These are phyloP conservation scores for Botrytis fragariae DNA, from an alignment of 2,329 filamentous ascomycete genomes.

Conservation along the genomic window DNA sequence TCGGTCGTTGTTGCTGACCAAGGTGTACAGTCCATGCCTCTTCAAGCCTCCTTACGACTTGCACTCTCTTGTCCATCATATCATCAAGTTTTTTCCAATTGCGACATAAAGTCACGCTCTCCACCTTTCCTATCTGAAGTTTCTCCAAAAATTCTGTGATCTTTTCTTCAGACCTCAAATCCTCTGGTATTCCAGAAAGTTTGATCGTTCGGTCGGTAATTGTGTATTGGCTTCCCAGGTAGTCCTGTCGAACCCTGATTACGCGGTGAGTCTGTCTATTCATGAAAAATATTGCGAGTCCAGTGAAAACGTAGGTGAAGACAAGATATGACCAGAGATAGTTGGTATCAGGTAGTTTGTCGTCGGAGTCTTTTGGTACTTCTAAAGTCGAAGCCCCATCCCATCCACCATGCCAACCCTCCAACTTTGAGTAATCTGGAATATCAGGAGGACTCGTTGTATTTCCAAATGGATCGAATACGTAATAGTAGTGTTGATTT, in stretches of 20 bases:
- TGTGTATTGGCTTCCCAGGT: conserved; percentile 90
- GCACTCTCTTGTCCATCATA: conserved; percentile 65
- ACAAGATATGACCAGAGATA: conserved; percentile 91
- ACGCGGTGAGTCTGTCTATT: conserved; percentile 80
- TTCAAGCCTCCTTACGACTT: conserved; percentile 70
- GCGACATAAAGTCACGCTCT: conserved; percentile 80
- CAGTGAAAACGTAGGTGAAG: conserved; percentile 93
- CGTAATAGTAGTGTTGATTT: conserved; percentile 62
- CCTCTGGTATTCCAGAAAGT: conserved; percentile 78
- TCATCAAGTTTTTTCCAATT: conserved; percentile 82
- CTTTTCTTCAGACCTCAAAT: conserved; percentile 75
- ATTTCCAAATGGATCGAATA: conserved; percentile 25
- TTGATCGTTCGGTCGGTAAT: conserved; percentile 93
- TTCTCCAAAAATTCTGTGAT: conserved; percentile 87
- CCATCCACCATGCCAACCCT: conserved; percentile 16
- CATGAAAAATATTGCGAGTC: conserved; percentile 77
- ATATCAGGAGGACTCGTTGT: conserved; percentile 37
- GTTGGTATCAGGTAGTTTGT: conserved; percentile 27
- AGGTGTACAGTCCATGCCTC: conserved; percentile 77
- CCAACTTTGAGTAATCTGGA: conserved; percentile 13
- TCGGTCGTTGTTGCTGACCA: conserved; percentile 44
- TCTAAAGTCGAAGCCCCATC: neutral
- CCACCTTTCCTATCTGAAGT: conserved; percentile 84
- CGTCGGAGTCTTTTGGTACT: conserved; percentile 16
- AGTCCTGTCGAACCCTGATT: conserved; percentile 82